These are phyloP conservation scores for Cucurbita moschata DNA, from an alignment of 306 rosid species.

Conservation along the genomic window DNA sequence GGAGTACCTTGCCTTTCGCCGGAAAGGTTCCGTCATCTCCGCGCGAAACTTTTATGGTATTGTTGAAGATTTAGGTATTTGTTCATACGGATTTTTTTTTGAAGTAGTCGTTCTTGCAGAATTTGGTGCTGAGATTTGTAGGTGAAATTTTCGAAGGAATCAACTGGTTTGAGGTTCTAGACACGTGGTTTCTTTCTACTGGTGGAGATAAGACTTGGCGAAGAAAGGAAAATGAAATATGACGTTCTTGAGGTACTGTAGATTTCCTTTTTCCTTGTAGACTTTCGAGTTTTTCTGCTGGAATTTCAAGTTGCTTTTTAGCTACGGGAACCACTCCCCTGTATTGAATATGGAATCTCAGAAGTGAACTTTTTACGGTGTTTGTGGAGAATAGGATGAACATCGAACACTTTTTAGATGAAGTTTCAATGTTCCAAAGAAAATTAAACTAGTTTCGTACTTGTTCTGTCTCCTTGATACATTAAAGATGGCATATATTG, in stretches of 20 bases:
- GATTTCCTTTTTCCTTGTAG: background rate
- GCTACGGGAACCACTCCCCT: background rate
- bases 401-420: background rate
- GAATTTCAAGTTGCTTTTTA: background rate
- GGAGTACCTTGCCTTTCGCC: background rate
- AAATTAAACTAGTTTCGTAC: background rate
- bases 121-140: background rate
- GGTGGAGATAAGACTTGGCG: background rate
- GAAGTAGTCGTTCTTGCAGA: background rate
- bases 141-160: background rate
- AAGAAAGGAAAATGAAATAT: background rate
- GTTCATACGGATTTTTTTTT: background rate
- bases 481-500: background rate
- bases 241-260: background rate
- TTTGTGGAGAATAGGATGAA: background rate
- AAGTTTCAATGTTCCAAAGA: background rate
- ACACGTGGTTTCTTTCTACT: background rate
- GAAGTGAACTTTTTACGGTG: background rate
- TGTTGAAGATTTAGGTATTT: conserved; percentile 1
- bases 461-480: background rate
- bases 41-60: background rate
- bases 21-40: background rate
- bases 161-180: background rate
- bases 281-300: background rate
- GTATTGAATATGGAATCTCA: background rate